Conservation (phyloP, 2,329 filamentous ascomycete species). For the Paraconiothyrium brasiliense region DNA sequence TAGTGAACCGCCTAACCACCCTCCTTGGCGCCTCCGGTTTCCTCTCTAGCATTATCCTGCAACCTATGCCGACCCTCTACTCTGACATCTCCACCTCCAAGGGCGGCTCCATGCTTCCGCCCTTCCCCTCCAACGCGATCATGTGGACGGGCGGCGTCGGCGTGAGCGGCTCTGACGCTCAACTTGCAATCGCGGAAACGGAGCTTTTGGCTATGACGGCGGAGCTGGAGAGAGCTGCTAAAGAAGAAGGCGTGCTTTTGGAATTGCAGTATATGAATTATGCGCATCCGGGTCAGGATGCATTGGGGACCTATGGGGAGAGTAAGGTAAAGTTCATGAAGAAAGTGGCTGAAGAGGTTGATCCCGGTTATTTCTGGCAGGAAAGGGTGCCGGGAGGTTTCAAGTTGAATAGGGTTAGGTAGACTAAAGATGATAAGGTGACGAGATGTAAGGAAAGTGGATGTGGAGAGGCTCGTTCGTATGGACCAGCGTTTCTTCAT, state of each 20-base stretch:
- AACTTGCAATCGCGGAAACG: slow-evolving; percentile 11
- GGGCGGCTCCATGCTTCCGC: slow-evolving; percentile 27
- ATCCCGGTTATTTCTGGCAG: slow-evolving; percentile 27
- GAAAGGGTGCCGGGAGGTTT: slow-evolving; percentile 4
- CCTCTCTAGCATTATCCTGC: slow-evolving; percentile 20
- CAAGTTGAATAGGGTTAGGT: not conserved
- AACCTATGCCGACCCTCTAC: slow-evolving; percentile 24
- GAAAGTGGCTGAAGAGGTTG: slow-evolving; percentile 21
- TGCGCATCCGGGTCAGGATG: slow-evolving; percentile 24
- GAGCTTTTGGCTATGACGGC: slow-evolving; percentile 1
- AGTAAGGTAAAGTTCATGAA: slow-evolving; percentile 22
- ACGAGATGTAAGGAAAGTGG: not conserved
- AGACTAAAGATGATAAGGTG: not conserved
- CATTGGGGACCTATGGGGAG: slow-evolving; percentile 28
- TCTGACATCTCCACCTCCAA: slow-evolving; percentile 6
- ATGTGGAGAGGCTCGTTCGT: not conserved
- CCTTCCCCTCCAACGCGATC: slow-evolving; percentile 19
- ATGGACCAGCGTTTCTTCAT: no score
- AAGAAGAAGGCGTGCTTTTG: not conserved
- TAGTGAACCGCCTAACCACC: slow-evolving; percentile 3
- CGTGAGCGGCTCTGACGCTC: slow-evolving; percentile 14
- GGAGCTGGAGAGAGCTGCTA: slow-evolving; percentile 7
- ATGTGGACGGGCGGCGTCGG: slow-evolving; percentile 17
- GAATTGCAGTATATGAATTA: slow-evolving; percentile 28
- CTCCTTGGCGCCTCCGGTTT: slow-evolving; percentile 16